These are phyloP conservation scores for Solanum habrochaites DNA, from an alignment of 257 asterid genomes.

Conservation along the genomic window DNA sequence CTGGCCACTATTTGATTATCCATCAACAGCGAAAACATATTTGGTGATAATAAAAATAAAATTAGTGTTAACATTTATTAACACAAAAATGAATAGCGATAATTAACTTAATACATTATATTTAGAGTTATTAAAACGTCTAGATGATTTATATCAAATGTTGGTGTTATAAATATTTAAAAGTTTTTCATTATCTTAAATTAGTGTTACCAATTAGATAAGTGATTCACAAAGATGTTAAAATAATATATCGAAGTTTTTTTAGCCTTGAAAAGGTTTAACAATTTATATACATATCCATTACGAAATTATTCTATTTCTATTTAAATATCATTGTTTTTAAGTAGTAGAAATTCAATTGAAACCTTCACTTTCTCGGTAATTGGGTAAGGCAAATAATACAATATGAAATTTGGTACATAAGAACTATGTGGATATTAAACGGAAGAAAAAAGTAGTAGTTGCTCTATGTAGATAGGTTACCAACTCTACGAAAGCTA, in stretches of 20 bases:
- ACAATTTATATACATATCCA: background rate
- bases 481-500: background rate
- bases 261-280: background rate
- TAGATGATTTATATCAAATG: too few relatives aligned
- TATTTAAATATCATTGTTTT: background rate
- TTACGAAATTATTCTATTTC: background rate
- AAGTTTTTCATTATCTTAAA: too few relatives aligned
- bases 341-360: background rate
- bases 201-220: background rate
- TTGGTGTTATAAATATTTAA: too few relatives aligned
- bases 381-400: background rate
- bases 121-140: background rate
- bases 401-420: background rate
- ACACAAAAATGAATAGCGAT: background rate
- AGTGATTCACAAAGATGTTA: background rate
- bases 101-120: too few relatives aligned
- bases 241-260: background rate
- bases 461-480: background rate
- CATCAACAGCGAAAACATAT: background rate
- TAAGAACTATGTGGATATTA: background rate
- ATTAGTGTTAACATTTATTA: too few relatives aligned
- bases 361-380: background rate
- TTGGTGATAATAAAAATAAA: background rate
- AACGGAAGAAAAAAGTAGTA: background rate
- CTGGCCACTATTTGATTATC: background rate